phyloP scores from a whole-genome alignment of 306 rosid genomes.

The Macrotyloma uniflorum region DNA sequence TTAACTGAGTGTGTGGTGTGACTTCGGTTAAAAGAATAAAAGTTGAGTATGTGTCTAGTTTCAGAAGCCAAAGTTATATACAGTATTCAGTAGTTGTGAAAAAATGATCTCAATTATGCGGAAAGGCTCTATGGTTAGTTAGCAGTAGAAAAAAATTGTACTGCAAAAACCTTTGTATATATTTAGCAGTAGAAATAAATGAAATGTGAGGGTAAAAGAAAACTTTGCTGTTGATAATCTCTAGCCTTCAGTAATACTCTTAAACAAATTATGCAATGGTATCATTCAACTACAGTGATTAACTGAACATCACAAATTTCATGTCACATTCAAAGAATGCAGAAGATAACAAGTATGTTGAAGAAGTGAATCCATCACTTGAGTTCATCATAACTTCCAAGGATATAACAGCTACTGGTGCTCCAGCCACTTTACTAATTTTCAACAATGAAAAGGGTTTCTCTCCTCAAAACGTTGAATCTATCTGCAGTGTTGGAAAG shows the following conservation, averaged over 20 bases:
- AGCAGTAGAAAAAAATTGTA: neutral
- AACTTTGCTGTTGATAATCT: neutral
- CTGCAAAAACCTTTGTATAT: neutral
- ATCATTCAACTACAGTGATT: neutral
- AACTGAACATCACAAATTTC: constrained; percentile 2
- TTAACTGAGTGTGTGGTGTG: neutral
- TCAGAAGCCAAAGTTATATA: neutral
- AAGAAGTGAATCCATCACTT: constrained; percentile 55
- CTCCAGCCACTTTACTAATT: constrained; percentile 64
- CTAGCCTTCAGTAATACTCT: neutral
- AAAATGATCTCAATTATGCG: neutral
- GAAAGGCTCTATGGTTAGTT: neutral
- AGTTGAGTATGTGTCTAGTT: neutral
- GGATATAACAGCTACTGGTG: constrained; percentile 73
- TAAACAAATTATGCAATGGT: neutral
- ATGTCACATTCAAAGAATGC: constrained; percentile 60
- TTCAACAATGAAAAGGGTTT: constrained; percentile 84
- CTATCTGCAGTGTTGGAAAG: constrained; percentile 80
- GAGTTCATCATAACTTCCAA: constrained; percentile 66
- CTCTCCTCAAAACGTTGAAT: constrained; percentile 59
- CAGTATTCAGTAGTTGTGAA: neutral
- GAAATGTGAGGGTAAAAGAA: neutral
- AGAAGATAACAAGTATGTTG: constrained; percentile 71
- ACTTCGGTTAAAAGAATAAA: neutral
- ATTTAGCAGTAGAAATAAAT: neutral